Evolutionary conservation across 345 rosid genomes (phyloP).

Genomic region (Raphanus raphanistrum): DNA sequence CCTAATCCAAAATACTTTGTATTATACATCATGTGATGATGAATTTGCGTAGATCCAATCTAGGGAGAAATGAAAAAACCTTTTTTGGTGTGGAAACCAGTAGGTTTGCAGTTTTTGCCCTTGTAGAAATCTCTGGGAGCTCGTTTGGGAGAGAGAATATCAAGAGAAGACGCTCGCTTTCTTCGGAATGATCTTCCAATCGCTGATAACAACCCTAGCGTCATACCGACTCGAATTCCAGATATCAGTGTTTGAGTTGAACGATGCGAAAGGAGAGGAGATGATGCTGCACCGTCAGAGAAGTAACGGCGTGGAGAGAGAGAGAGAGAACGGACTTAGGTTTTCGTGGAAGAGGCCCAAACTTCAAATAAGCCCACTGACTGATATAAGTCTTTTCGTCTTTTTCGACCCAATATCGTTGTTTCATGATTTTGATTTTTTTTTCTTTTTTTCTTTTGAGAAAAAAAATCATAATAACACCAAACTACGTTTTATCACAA

Average conservation of each 20-base stretch:
- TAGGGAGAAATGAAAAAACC: conserved; percentile 36
- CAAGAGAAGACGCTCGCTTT: conserved; percentile 79
- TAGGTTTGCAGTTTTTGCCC: conserved; percentile 78
- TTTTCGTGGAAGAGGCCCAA: not conserved
- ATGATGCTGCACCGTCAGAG: not conserved
- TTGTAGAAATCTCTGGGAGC: conserved; percentile 78
- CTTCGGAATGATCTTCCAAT: conserved; percentile 66
- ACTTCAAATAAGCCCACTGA: not conserved
- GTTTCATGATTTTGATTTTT: too few relatives aligned
- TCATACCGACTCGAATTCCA: conserved; percentile 33
- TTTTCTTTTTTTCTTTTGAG: too few relatives aligned
- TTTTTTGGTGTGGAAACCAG: conserved; percentile 87
- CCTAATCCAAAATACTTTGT: not conserved
- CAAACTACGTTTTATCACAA: too few relatives aligned
- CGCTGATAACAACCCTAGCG: conserved; percentile 60
- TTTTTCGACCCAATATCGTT: too few relatives aligned
- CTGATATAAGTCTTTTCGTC: too few relatives aligned
- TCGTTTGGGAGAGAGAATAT: conserved; percentile 76
- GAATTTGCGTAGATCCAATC: not conserved
- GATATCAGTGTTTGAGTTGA: not conserved
- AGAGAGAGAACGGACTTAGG: not conserved
- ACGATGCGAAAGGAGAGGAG: not conserved
- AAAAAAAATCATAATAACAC: too few relatives aligned
- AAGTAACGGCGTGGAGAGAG: not conserved
- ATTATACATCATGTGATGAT: not conserved